Evolutionary conservation across 768 basidiomycete species (phyloP).

Genomic region (Phaeolepiota aurea): DNA sequence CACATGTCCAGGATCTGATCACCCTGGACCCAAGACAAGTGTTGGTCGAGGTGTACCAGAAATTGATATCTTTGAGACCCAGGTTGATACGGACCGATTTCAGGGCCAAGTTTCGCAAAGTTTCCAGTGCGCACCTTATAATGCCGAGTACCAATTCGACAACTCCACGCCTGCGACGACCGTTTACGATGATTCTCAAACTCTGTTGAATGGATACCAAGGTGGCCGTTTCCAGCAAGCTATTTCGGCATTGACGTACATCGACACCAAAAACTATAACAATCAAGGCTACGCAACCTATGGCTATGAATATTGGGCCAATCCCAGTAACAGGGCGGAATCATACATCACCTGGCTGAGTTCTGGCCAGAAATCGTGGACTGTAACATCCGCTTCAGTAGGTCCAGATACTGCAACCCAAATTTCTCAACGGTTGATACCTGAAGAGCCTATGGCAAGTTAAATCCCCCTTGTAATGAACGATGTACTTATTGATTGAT

Average conservation of each 20-base stretch:
- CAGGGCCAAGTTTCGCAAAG: conserved; percentile 73
- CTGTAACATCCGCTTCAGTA: conserved; percentile 53
- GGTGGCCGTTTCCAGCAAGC: conserved; percentile 76
- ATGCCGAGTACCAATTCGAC: conserved; percentile 56
- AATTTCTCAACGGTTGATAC: conserved; percentile 62
- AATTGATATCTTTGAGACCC: conserved; percentile 88
- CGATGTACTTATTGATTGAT: conserved; percentile 5
- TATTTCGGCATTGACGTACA: conserved; percentile 50
- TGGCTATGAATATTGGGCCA: conserved; percentile 76
- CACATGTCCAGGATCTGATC: conserved; percentile 78
- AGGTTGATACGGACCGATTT: conserved; percentile 45
- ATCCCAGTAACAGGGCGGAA: conserved; percentile 53
- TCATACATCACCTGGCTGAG: conserved; percentile 85
- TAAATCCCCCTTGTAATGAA: conserved; percentile 4
- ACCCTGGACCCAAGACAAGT: conserved; percentile 72
- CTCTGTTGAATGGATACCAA: conserved; percentile 55
- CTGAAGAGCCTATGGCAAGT: conserved; percentile 91
- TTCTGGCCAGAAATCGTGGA: conserved; percentile 64
- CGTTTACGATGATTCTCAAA: conserved; percentile 42
- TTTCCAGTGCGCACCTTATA: conserved; percentile 74
- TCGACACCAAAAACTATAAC: conserved; percentile 49
- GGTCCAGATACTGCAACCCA: conserved; percentile 51
- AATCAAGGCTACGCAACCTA: conserved; percentile 49
- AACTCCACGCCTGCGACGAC: conserved; percentile 42
- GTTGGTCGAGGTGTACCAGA: conserved; percentile 81